Percentiles rank a stretch among this genome's conserved stretches.
These are phyloP conservation scores for Blastobotrys ciferrii DNA, from an alignment of 1,139 yeast species.

Conservation along the genomic window DNA sequence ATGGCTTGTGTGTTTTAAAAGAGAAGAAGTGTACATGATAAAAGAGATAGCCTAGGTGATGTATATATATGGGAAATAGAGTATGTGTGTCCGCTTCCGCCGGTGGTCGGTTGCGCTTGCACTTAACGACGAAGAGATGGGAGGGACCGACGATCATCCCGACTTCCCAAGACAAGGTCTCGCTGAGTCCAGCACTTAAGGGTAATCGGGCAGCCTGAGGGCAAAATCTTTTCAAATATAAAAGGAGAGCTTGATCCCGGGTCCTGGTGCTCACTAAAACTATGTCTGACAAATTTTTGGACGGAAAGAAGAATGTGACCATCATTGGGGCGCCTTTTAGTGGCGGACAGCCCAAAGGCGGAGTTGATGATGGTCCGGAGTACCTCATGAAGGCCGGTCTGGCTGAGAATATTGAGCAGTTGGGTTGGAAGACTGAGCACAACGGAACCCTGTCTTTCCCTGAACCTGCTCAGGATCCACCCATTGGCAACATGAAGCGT, in stretches of 20 bases:
- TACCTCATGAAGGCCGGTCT: constrained; percentile 73
- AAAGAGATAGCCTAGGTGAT: no score
- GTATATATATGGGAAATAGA: no score
- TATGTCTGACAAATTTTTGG: constrained; percentile 15
- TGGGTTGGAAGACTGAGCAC: constrained; percentile 71
- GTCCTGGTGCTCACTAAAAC: neutral
- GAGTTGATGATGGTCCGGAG: constrained; percentile 93
- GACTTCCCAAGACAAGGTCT: neutral
- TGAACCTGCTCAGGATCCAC: constrained; percentile 36
- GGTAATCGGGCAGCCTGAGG: neutral
- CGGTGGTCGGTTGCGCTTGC: neutral
- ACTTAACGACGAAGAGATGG: neutral
- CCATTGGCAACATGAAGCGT: constrained; percentile 58
- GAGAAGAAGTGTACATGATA: neutral
- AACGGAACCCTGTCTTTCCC: constrained; percentile 53
- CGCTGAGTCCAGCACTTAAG: constrained; percentile 8
- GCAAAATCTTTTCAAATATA: constrained; percentile 1
- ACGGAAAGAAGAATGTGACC: constrained; percentile 23
- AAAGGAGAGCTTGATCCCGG: neutral
- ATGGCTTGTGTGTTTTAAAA: no score
- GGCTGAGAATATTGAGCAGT: constrained; percentile 53
- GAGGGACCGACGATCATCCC: neutral
- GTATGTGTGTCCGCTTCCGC: no score
- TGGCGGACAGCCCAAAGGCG: constrained; percentile 95
- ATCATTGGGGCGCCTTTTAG: constrained; percentile 84